These are phyloP conservation scores for Aspergillus leporis DNA, from an alignment of 495 filamentous ascomycete species.

Conservation along the genomic window DNA sequence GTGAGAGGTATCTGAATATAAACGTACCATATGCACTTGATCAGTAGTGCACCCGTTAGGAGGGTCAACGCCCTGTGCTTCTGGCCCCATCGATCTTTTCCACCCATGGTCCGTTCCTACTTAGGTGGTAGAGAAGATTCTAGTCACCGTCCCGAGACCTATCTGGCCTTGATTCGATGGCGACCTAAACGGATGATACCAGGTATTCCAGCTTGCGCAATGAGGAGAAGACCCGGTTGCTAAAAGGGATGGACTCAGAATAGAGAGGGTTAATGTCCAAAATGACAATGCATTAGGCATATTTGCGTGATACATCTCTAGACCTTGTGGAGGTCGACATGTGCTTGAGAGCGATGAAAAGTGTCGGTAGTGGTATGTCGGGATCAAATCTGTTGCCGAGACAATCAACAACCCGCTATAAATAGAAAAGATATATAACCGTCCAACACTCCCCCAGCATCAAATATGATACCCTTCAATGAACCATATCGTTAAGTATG, in stretches of 20 bases:
- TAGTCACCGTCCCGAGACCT: constrained; percentile 28
- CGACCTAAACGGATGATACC: constrained; percentile 18
- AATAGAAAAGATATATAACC: too few relatives aligned
- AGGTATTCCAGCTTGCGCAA: constrained; percentile 26
- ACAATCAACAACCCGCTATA: too few relatives aligned
- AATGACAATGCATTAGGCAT: constrained; percentile 6
- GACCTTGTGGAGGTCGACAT: neutral
- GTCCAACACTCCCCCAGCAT: too few relatives aligned
- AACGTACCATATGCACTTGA: constrained; percentile 59
- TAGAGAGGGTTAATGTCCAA: neutral
- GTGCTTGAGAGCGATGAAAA: neutral
- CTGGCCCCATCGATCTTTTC: constrained; percentile 47
- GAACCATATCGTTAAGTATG: too few relatives aligned
- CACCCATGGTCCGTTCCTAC: constrained; percentile 62
- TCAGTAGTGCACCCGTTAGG: constrained; percentile 52
- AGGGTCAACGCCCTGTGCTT: constrained; percentile 37
- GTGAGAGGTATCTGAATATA: neutral
- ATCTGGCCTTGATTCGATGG: neutral
- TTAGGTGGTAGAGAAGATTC: constrained; percentile 58
- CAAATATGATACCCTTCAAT: too few relatives aligned
- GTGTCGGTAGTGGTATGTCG: too few relatives aligned
- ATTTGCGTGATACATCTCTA: neutral
- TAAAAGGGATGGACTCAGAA: neutral
- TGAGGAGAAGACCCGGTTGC: constrained; percentile 12
- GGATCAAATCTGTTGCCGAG: too few relatives aligned